Base-by-base conservation (phyloP, 352 stramenopile genomes). In the Globisporangium paddicum region DNA sequence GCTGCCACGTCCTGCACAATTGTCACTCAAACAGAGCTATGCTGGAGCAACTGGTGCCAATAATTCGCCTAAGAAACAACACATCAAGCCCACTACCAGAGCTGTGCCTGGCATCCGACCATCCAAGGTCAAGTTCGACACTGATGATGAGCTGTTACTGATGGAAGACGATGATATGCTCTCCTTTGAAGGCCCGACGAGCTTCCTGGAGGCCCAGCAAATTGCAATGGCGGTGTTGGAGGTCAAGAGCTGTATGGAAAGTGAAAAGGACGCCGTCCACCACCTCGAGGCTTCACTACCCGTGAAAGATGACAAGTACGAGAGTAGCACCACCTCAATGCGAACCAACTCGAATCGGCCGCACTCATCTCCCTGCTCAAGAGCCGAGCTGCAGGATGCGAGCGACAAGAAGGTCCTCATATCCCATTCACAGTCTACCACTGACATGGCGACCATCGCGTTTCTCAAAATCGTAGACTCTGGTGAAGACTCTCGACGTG, bases 141-240 rank as follows among this genome's bases (percentile, higher is more conserved):
- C 28, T 7, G 40, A 47, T 11, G 26, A 30, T 19, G 37, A 38
- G 34, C 34, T 38, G 11, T n/a, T 40, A 30, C 25, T 21, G 38
- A 21, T 18, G 9, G 18, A 58, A 1, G 2, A 19, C 1, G 46
- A 61, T 11, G 28, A 34, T 0, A 42, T 72, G 4, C 35, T 69
- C 25, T 23, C 51, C 0, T 81, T 87, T 60, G 64, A 72, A 34
- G 73, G 69, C 32, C 64, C 60, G 0, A 66, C 55, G 18, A 84
- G 59, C 50, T 89, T 86, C 35, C 58, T 64, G 0, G 71, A 83
- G 53, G 75, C 70, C 0, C 65, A 74, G 11, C 63, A 63, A 32
- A 47, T 74, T 4, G 64, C 69, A n/a, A 63, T 71, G 52, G 41
- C 18, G 23, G 67, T 23, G 19, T 50, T 35, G n/a, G 56, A 18